Percentiles rank a stretch among this genome's conserved stretches.
phyloP scores from a whole-genome alignment of 805 yeast genomes.

The Sugiyamaella mastotermitis region DNA sequence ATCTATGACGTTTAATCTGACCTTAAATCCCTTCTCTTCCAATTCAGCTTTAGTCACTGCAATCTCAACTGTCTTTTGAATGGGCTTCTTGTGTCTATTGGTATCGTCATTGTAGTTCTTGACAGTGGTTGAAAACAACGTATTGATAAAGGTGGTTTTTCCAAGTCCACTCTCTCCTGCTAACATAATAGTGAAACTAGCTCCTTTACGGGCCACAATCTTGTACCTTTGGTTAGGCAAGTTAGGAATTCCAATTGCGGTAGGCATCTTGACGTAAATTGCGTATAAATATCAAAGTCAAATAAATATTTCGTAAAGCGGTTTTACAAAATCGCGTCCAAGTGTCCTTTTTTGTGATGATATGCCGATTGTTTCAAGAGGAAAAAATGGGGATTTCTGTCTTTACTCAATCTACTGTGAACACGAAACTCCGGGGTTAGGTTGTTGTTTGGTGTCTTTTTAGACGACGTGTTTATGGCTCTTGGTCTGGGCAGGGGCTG shows the following conservation, averaged over 20 bases:
- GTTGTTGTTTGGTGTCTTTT: no score
- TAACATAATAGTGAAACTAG: slow-evolving; percentile 72
- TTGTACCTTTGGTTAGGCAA: slow-evolving; percentile 32
- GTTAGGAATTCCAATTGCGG: slow-evolving; percentile 23
- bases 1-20: slow-evolving; percentile 61
- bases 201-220: slow-evolving; percentile 46
- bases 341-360: no score
- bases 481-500: no score
- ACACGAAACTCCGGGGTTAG: no score
- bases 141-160: slow-evolving; percentile 43
- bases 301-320: no score
- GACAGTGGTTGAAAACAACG: slow-evolving; percentile 56
- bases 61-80: slow-evolving; percentile 35
- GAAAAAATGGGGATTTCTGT: no score
- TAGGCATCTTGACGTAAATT: neutral
- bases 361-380: no score
- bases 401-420: no score
- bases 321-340: no score
- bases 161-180: slow-evolving; percentile 87
- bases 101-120: slow-evolving; percentile 37
- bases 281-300: no score
- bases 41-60: slow-evolving; percentile 43
- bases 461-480: no score
- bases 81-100: slow-evolving; percentile 33
- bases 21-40: slow-evolving; percentile 51